Percentiles rank a stretch among this genome's conserved stretches.
phyloP scores from a whole-genome alignment of 805 yeast species.

The Saturnispora saitoi region DNA sequence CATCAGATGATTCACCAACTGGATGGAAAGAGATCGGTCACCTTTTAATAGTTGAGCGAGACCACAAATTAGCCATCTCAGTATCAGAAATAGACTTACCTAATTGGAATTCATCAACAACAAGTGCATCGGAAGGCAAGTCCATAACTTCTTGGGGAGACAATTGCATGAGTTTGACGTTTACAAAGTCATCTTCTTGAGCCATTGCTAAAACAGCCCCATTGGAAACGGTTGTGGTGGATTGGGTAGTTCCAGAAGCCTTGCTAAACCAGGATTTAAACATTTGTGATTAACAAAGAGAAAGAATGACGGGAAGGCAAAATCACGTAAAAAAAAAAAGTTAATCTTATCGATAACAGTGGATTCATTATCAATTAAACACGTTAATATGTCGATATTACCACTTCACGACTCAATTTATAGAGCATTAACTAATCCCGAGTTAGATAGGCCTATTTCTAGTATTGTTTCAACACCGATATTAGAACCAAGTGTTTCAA shows the following conservation, averaged over 20 bases:
- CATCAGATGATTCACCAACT: no score
- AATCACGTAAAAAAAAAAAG: neutral
- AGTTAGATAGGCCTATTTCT: constrained; percentile 6
- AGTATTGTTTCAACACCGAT: constrained; percentile 1
- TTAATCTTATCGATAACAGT: neutral
- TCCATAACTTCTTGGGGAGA: constrained; percentile 49
- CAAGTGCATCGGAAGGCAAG: constrained; percentile 17
- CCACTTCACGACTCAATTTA: constrained; percentile 8
- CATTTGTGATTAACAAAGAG: neutral
- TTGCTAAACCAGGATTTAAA: constrained; percentile 3
- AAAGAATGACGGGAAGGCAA: neutral
- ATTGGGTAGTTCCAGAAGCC: neutral
- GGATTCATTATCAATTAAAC: neutral
- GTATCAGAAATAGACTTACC: constrained; percentile 28
- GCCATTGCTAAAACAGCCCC: constrained; percentile 9
- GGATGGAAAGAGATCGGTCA: constrained; percentile 4
- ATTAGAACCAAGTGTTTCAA: neutral
- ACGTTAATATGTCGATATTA: constrained; percentile 5
- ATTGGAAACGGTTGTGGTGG: neutral
- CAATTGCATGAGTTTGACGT: constrained; percentile 37
- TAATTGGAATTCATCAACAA: constrained; percentile 26
- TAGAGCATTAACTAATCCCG: constrained; percentile 7
- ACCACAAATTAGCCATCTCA: constrained; percentile 20
- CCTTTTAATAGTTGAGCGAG: constrained; percentile 14
- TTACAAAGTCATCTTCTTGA: constrained; percentile 36